A percentile compares a stretch with the other conserved stretches of the same genome.
These are phyloP conservation scores for Larix kaempferi DNA, from an alignment of 75 land plant species.

Conservation along the genomic window DNA sequence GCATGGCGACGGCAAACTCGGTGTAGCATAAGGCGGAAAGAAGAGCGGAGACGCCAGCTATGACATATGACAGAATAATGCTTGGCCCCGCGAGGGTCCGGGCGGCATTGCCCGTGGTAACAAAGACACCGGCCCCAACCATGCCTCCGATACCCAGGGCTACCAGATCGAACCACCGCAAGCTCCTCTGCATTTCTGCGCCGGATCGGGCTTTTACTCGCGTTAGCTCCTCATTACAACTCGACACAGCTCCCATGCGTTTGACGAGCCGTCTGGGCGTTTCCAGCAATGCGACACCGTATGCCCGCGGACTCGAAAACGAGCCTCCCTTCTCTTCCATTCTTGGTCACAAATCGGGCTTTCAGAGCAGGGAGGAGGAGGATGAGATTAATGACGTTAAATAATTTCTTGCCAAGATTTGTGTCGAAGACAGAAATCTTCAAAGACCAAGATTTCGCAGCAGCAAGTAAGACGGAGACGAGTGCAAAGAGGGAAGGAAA, in stretches of 20 bases:
- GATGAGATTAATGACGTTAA: too few species aligned
- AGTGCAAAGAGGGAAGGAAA: neutral
- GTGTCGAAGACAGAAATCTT: neutral
- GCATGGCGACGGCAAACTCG: slow-evolving; percentile 95
- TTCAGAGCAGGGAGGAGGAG: neutral
- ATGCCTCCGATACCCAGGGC: slow-evolving; percentile 86
- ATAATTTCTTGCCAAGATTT: neutral
- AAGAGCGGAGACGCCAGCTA: slow-evolving; percentile 90
- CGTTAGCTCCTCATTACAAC: slow-evolving; percentile 63
- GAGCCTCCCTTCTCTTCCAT: slow-evolving; percentile 37
- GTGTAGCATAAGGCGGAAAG: slow-evolving; percentile 98
- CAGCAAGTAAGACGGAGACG: too few species aligned
- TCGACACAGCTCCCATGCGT: slow-evolving; percentile 50
- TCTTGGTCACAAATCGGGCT: neutral
- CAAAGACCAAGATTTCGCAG: neutral
- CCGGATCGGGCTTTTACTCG: slow-evolving; percentile 68
- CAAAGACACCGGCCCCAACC: slow-evolving; percentile 97
- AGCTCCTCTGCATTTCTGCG: slow-evolving; percentile 51
- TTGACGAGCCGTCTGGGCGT: slow-evolving; percentile 46
- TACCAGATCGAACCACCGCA: slow-evolving; percentile 83
- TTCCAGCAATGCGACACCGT: slow-evolving; percentile 42
- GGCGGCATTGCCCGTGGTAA: slow-evolving; percentile 75
- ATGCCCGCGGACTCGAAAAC: slow-evolving; percentile 50
- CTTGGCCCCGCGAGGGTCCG: slow-evolving; percentile 73
- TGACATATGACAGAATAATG: slow-evolving; percentile 70